A percentile compares a stretch with the other conserved stretches of the same genome.
phyloP scores from a whole-genome alignment of 2,329 filamentous ascomycete genomes.

The Mycocentrospora acerina region DNA sequence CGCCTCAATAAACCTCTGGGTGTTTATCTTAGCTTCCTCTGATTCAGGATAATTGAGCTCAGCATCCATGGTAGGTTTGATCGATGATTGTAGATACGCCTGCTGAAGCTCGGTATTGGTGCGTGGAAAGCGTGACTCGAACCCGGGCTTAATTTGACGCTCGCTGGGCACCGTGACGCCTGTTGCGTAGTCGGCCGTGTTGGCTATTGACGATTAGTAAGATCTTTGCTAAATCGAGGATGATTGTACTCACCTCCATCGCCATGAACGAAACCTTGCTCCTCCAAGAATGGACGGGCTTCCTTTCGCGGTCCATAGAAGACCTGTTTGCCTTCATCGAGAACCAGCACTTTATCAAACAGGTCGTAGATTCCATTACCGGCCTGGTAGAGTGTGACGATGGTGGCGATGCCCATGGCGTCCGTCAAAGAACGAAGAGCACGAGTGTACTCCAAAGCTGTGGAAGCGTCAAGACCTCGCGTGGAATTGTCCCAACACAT shows the following conservation, averaged over 20 bases:
- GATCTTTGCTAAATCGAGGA: no score
- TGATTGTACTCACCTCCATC: conserved; percentile 48
- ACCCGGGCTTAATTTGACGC: conserved; percentile 43
- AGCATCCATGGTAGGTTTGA: conserved; percentile 53
- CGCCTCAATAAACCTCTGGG: conserved; percentile 54
- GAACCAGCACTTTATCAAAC: conserved; percentile 73
- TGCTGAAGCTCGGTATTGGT: conserved; percentile 46
- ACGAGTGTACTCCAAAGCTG: conserved; percentile 57
- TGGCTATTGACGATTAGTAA: conserved; percentile 46
- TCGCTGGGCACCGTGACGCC: conserved; percentile 61
- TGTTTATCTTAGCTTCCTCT: conserved; percentile 44
- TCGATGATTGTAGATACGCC: conserved; percentile 53
- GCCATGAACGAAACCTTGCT: conserved; percentile 66
- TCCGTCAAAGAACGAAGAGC: conserved; percentile 54
- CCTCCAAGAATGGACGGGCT: conserved; percentile 66
- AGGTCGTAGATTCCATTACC: conserved; percentile 55
- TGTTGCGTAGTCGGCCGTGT: conserved; percentile 74
- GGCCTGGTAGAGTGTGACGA: conserved; percentile 59
- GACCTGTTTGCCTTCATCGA: conserved; percentile 76
- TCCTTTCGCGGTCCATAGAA: conserved; percentile 65
- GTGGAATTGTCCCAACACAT: conserved; percentile 53
- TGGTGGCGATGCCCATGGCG: conserved; percentile 51
- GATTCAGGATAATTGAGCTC: conserved; percentile 61
- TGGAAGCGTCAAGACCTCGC: conserved; percentile 40
- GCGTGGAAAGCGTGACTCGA: conserved; percentile 45